Base-by-base conservation (phyloP, 2,329 filamentous ascomycete genomes). In the Talaromyces verruculosus region DNA sequence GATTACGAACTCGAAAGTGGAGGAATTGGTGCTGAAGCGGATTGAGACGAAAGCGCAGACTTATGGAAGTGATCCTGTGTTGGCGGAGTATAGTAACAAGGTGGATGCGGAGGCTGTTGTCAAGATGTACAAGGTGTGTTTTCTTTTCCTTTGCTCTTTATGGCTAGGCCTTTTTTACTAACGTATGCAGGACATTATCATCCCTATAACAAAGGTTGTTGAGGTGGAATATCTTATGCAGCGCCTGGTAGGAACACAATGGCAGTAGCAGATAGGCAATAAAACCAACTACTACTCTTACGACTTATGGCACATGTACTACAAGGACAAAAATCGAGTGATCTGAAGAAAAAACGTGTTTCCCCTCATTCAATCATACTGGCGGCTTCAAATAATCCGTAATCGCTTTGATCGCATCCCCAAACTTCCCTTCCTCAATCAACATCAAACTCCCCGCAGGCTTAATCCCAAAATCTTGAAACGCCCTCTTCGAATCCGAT, bases 201-300 rank as follows among this genome's bases (percentile, higher is more conserved):
- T 99, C 72, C 95, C 95, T 0, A 80, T 98, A 77, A 99, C 95
- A n/a, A 99, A 99, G 79, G 90, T 93, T 69, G 94, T 99, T 47
- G 95, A 99, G 83, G 93, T 99, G 10, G 95, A 99, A 73, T 99
- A 99, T 77, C 83, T 99, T 71, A 96, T 99, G 92, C 92, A 98
- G 79, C 87, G 95, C 69, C 82, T 99, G 63, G 87, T 81, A 71
- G 81, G 81, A 33, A 84, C 82, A 3, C 68, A 82, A 72, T 84
- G 82, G 82, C 80, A 82, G 69, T 81, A 69, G 25, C 17, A 60
- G 49, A 35, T 35, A 10, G 15, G 11, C n/a, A 19, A 33, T 58
- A 8, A 43, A 55, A 13, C 11, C 13, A 43, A 35, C 25, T 61
- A 53, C 49, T 61, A 13, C 22, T 13, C 15, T 55, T 55, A 55